Conservation (phyloP, 352 stramenopile genomes). For the Pythium rhizo-oryzae region DNA sequence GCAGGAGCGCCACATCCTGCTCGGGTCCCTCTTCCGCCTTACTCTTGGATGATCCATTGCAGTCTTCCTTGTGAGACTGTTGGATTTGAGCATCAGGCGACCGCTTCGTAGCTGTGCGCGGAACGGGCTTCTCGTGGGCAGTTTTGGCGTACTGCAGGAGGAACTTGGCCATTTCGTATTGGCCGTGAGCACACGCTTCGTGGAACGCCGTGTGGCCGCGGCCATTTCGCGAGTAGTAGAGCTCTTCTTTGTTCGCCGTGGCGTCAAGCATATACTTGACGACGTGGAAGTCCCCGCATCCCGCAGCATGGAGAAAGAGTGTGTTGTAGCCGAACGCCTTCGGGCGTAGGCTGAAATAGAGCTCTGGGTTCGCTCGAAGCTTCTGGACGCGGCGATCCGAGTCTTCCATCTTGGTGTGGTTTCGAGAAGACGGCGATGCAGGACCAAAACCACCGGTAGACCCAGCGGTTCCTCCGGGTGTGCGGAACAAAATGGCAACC, state of each 20-base stretch:
- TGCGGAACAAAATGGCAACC: constrained; percentile 53
- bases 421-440: constrained; percentile 37
- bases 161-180: constrained; percentile 79
- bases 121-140: constrained; percentile 13
- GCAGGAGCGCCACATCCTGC: constrained; percentile 9
- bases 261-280: constrained; percentile 75
- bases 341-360: constrained; percentile 62
- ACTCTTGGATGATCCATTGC: constrained; percentile 1
- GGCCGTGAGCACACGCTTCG: constrained; percentile 57
- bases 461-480: constrained; percentile 11
- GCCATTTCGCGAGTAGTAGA: constrained; percentile 59
- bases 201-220: constrained; percentile 67
- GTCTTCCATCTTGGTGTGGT: constrained; percentile 69
- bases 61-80: neutral
- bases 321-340: constrained; percentile 62
- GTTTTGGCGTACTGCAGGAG: constrained; percentile 38
- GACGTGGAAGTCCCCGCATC: constrained; percentile 73
- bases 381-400: constrained; percentile 63
- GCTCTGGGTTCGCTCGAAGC: constrained; percentile 43
- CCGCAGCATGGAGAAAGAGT: constrained; percentile 68
- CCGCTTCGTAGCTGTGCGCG: neutral
- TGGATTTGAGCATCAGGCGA: constrained; percentile 6
- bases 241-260: constrained; percentile 17
- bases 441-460: neutral
- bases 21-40: constrained; percentile 21